phyloP scores from a whole-genome alignment of 768 basidiomycete species.

The Cyathus striatus region DNA sequence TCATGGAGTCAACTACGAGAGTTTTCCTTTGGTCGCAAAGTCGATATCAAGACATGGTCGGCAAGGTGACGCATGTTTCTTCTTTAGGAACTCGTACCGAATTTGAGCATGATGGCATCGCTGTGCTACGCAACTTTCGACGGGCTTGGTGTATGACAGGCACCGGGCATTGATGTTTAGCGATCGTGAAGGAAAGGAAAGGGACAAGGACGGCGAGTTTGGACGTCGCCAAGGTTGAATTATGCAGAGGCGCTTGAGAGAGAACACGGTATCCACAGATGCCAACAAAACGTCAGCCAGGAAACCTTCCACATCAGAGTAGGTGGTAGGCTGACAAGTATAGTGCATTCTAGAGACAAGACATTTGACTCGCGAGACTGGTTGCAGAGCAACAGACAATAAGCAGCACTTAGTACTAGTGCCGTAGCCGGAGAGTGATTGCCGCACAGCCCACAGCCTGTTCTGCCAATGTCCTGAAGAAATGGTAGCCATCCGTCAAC shows the following conservation, averaged over 20 bases:
- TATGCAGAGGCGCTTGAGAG: too few species aligned
- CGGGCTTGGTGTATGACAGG: background rate
- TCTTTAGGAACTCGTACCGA: constrained; percentile 12
- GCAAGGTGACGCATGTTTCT: constrained; percentile 52
- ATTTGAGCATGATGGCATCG: constrained; percentile 12
- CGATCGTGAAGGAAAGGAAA: too few species aligned
- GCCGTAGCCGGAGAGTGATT: background rate
- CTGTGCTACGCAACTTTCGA: background rate
- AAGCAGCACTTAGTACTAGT: constrained; percentile 1
- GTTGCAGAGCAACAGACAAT: constrained; percentile 2
- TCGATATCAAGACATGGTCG: constrained; percentile 47
- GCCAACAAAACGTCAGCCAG: background rate
- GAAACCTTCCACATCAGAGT: background rate
- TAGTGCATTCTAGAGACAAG: too few species aligned
- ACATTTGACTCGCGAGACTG: too few species aligned
- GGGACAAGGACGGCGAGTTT: too few species aligned
- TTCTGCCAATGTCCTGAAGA: background rate
- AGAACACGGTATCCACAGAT: background rate
- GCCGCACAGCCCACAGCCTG: background rate
- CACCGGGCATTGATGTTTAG: background rate
- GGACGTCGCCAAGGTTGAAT: too few species aligned
- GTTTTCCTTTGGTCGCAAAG: constrained; percentile 32
- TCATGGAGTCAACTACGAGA: constrained; percentile 25
- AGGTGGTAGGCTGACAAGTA: too few species aligned
- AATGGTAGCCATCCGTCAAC: background rate